Base-by-base conservation (phyloP, 257 asterid species). In the Nicotiana sylvestris region DNA sequence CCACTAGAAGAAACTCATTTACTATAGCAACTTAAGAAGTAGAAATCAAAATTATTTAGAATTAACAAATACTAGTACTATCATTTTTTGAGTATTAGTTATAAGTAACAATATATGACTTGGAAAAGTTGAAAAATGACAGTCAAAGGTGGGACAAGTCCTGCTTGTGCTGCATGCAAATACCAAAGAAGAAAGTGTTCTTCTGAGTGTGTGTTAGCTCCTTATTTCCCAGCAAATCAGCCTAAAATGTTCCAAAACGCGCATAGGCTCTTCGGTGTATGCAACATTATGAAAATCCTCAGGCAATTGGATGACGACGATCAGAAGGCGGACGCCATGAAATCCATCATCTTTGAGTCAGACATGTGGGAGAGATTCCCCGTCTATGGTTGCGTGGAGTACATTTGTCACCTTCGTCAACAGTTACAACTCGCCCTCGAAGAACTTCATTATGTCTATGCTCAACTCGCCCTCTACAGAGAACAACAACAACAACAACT, bases 121-220 rank as follows among this genome's bases (percentile, higher is more conserved):
- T 61, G 6, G 9, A 5, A 9, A 3, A n/a, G 55, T 43, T 17
- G 2, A 32, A 11, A 39, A 51, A 92, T 89, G 95, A 86, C 90
- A 16, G 85, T 90, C 21, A 90, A 89, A 69, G 91, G 96, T 5
- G 93, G 92, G 69, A 87, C 87, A 0, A 83, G 83, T 21, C 92
- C 93, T 0, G 97, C 97, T 6, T 94, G 98, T 53, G 94, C 96
- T 11, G 96, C 91, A 0, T 92, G 98, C 90, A 94, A 90, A 58
- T 92, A 86, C 76, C 97, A 91, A 27, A 83, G 97, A 21, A 64
- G 95, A 15, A 87, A 86, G 65, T 94, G 96, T 62, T 83, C 85
- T 13, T 81, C 93, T 0, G 76, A 37, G 0, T 94, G 98, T 60
- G 83, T 89, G 9, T 85, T 94, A 25, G 96, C 94, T 9, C 93